Conservation (phyloP, 1,284 basidiomycete genomes). For the Ustilago curta region DNA sequence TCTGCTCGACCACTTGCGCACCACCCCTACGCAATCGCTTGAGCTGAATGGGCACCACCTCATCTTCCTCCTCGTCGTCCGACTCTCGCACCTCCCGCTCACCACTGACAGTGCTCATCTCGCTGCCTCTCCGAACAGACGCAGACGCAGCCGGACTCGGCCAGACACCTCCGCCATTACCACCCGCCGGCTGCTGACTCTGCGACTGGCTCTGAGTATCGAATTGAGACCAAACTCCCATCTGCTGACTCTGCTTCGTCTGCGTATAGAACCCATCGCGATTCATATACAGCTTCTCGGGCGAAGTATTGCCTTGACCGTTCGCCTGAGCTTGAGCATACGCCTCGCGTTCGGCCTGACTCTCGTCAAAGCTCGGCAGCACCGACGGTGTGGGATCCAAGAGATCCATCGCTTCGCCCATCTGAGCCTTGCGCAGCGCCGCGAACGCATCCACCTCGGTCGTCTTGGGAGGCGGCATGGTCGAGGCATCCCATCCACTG, state of each 20-base stretch:
- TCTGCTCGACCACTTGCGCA: background rate
- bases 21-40: constrained; percentile 42
- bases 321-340: constrained; percentile 31
- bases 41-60: constrained; percentile 30
- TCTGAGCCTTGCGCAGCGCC: constrained; percentile 57
- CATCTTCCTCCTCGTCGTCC: constrained; percentile 27
- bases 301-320: constrained; percentile 13
- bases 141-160: constrained; percentile 14
- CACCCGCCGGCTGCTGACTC: constrained; percentile 15
- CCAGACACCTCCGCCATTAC: constrained; percentile 5
- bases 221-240: constrained; percentile 32
- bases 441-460: constrained; percentile 60
- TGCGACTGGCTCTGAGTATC: constrained; percentile 32
- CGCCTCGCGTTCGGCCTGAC: constrained; percentile 46
- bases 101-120: constrained; percentile 5
- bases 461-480: constrained; percentile 60
- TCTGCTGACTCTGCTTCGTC: constrained; percentile 56
- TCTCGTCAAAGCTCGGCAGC: constrained; percentile 57
- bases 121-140: constrained; percentile 16
- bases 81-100: background rate
- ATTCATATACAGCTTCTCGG: constrained; percentile 62
- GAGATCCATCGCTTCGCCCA: constrained; percentile 47
- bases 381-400: constrained; percentile 51
- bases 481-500: constrained; percentile 37
- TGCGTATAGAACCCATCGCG: constrained; percentile 65